Percentiles rank a stretch among this genome's conserved stretches.
phyloP scores from a whole-genome alignment of 495 filamentous ascomycete species.

The Choiromyces venosus region DNA sequence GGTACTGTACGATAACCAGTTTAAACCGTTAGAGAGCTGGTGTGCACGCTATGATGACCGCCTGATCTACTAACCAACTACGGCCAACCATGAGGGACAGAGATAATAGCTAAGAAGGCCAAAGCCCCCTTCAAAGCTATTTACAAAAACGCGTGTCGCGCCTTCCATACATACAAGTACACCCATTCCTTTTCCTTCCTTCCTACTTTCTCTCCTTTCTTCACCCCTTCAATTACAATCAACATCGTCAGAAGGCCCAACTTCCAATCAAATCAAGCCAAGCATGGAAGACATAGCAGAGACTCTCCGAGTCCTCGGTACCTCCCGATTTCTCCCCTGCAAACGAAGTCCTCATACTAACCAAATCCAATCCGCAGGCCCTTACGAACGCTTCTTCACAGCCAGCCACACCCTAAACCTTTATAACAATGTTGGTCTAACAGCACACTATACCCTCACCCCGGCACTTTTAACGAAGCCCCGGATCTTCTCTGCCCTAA shows the following conservation, averaged over 20 bases:
- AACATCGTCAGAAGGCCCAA: neutral
- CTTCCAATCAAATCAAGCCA: neutral
- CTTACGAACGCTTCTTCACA: slow-evolving; percentile 48
- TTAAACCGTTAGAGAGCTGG: neutral
- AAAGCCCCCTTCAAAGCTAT: neutral
- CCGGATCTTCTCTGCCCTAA: slow-evolving; percentile 45
- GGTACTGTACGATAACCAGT: too few species aligned
- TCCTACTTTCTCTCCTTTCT: neutral
- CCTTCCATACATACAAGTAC: neutral
- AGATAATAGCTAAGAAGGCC: neutral
- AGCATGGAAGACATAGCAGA: slow-evolving; percentile 27
- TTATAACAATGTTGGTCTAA: slow-evolving; percentile 47
- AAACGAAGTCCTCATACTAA: neutral
- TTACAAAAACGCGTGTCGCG: neutral
- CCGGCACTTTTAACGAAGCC: slow-evolving; percentile 40
- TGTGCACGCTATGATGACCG: neutral
- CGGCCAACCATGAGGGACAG: neutral
- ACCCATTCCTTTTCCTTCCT: neutral
- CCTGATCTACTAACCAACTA: neutral
- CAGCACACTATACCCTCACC: slow-evolving; percentile 46
- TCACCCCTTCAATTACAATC: neutral
- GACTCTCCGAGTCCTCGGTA: slow-evolving; percentile 17
- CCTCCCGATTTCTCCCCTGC: neutral
- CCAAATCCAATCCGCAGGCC: slow-evolving; percentile 35
- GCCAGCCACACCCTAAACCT: slow-evolving; percentile 47